Conservation (phyloP, 23 red algal species). For the Gracilaria domingensis region DNA sequence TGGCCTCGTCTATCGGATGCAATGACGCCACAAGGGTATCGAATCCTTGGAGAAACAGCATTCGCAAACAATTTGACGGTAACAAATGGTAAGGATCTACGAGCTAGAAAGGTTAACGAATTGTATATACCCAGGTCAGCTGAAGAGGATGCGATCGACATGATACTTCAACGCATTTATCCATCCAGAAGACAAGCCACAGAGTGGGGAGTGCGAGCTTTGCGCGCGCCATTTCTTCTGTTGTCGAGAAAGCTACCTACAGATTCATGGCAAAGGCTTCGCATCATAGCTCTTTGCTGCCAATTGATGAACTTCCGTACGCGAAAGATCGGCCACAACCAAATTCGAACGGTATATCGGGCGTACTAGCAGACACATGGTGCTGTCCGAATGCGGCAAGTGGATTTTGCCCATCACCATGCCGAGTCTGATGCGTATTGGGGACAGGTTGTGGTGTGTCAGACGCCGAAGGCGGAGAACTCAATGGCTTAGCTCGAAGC, state of each 20-base stretch:
- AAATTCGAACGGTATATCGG: no score
- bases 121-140: background rate
- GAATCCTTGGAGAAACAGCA: background rate
- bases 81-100: background rate
- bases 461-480: no score
- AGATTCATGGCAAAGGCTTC: background rate
- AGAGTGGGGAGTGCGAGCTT: constrained; percentile 29
- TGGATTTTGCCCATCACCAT: no score
- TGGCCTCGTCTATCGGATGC: constrained; percentile 2
- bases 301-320: no score
- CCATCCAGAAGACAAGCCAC: constrained; percentile 15
- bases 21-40: constrained; percentile 3
- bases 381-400: no score
- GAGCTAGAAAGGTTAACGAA: constrained; percentile 3
- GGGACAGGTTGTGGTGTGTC: no score
- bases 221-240: constrained; percentile 6
- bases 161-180: constrained; percentile 31
- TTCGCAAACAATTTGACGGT: background rate
- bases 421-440: no score
- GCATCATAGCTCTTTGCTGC: no score
- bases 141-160: constrained; percentile 5
- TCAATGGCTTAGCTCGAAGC: no score
- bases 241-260: background rate
- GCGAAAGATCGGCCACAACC: no score
- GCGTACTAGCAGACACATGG: no score